Evolutionary conservation across 768 basidiomycete genomes (phyloP), one percentile per base, ranked within the genome.

Genomic region (Phylloporus sp.): DNA sequence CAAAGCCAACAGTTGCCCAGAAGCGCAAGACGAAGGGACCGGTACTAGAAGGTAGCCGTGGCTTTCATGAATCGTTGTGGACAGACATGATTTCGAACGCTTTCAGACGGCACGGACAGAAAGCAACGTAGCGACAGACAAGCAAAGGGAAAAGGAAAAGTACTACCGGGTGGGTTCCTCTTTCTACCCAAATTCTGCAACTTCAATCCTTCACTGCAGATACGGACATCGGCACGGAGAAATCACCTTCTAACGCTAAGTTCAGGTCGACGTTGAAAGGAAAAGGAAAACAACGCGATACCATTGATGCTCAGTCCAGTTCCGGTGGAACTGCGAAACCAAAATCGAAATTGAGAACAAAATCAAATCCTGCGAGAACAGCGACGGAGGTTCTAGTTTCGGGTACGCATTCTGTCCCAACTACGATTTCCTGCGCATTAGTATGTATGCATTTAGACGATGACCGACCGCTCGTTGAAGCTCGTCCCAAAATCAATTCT

Each of bases 401-500:
- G 1, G 63, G 63, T 55, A 47, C 18, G 55, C n/a, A 28, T 24
- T 35, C 16, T 13, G 15, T 44, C 11, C 15, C 24, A 2, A 8
- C 44, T 11, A n/a, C 1, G 5, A n/a, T 2, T 13, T 24, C 38
- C 28, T 9, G 3, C 2, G 5, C 13, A 28, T 35, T 49, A 0
- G 47, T 47, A 35, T 28, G 12, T 15, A 18, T 20, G 18, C 54
- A 45, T 48, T n/a, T 27, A 67, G 66, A 68, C 36, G 68, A 68
- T 28, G 68, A 70, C 9, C 47, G 24, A 35, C 63, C 58, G 2
- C 61, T 68, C 1, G 63, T 66, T 11, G 65, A 68, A 9, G 55
- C 52, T 10, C 63, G 54, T 1, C 59, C 12, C 8, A 58, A 57
- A 52, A 13, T 44, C 10, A 54, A 36, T 5, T 5, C 40, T 1